Evolutionary conservation across 345 rosid species (phyloP), one percentile per base, ranked within the genome.

Genomic region (Lumnitzera littorea): DNA sequence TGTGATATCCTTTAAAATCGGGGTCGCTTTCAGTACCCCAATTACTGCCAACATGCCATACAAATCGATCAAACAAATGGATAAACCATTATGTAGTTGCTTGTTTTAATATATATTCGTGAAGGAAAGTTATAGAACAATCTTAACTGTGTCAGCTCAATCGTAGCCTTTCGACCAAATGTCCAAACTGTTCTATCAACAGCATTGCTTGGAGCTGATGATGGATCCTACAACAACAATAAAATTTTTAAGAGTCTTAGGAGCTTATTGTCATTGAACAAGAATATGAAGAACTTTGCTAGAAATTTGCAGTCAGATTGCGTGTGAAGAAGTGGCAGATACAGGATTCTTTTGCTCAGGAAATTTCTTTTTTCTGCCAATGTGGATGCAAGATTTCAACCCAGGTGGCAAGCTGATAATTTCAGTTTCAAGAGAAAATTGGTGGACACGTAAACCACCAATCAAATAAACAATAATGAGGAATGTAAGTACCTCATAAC

Each of bases 1-100:
- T 94, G 72, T 94, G 97, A 71, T 88, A 94, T 56, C 95, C 96
- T 74, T 89, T 84, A 75, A 92, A 89, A 50, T 82, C 95, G 1
- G 86, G 84, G 78, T 89, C 95, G 60, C 78, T 87, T 78, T 92
- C 98, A 48, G 91, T 92, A 20, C 96, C 98, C 97, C 97, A 92
- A 62, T 87, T 89, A 71, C 98, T 87, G 94, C 62, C 49, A 64
- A 51, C 31, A 27, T 27, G 31, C 5, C 31, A 27, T 27, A 27
- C 63, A 64, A 43, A 67, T 57, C 57, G 6, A 36, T 48, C 52
- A 80, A 60, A 70, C 15, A 56, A 50, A 5, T 36, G 7, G 9
- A 36, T 0, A 36, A 36, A 43, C 13, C 23, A 17, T 46, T 27
- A 7, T 10, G 1, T 11, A 57, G 16, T n/a, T 15, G 16, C 13